Percentiles rank a stretch among this genome's conserved stretches.
Evolutionary conservation across 768 basidiomycete species (phyloP).

Genomic region (Holtermanniella nyarrowii): DNA sequence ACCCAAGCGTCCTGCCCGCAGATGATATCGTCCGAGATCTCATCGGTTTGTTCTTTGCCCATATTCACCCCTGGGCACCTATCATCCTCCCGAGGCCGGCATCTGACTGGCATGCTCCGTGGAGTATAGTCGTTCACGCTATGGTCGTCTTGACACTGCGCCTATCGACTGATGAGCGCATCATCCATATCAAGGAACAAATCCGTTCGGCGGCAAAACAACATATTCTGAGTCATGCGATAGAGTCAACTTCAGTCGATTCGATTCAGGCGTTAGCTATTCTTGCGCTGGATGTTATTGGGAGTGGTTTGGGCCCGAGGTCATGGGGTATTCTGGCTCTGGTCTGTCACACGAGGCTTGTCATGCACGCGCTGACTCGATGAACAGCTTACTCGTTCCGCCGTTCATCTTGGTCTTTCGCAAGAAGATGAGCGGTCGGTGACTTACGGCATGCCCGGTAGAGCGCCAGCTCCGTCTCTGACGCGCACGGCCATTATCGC

Average conservation of each 20-base stretch:
- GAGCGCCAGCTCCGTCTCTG: constrained; percentile 26
- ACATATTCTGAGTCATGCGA: constrained; percentile 37
- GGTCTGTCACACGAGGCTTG: too few species aligned
- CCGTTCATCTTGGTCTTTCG: constrained; percentile 35
- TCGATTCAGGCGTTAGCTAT: constrained; percentile 39
- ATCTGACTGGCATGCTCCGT: constrained; percentile 22
- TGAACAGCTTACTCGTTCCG: constrained; percentile 38
- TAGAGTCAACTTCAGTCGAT: constrained; percentile 35
- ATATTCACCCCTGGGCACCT: constrained; percentile 39
- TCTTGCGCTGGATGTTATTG: constrained; percentile 39
- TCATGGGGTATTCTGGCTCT: constrained; percentile 39
- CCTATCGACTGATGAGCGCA: constrained; percentile 28
- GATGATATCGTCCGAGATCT: constrained; percentile 38
- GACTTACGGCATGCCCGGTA: not conserved
- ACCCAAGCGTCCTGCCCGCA: constrained; percentile 30
- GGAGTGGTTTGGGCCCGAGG: constrained; percentile 37
- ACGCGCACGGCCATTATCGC: constrained; percentile 37
- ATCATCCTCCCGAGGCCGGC: constrained; percentile 34
- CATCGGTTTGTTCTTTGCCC: constrained; percentile 29
- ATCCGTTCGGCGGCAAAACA: constrained; percentile 33
- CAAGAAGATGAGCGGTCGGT: constrained; percentile 29
- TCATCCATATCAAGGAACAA: constrained; percentile 13
- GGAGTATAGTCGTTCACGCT: constrained; percentile 38
- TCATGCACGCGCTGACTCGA: too few species aligned
- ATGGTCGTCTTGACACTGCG: constrained; percentile 38